phyloP scores from a whole-genome alignment of 345 rosid species.

The Melaleuca quinquenervia region DNA sequence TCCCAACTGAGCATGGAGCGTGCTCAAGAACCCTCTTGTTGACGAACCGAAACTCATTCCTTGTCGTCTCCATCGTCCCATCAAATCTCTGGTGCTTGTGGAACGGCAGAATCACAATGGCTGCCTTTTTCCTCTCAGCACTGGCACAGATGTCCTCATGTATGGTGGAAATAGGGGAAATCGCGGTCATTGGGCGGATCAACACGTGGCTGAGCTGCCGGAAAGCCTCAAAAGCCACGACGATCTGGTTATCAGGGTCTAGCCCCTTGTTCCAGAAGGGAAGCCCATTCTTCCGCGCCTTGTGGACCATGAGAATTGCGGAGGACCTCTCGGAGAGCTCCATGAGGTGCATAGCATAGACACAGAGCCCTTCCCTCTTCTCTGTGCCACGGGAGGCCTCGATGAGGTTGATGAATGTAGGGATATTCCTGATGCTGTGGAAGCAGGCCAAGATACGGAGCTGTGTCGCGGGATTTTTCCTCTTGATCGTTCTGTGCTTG shows the following conservation, averaged over 20 bases:
- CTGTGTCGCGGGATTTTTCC: conserved; percentile 26
- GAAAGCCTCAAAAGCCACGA: conserved; percentile 78
- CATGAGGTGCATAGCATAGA: conserved; percentile 89
- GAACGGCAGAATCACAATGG: conserved; percentile 65
- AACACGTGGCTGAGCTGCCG: conserved; percentile 46
- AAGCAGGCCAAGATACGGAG: conserved; percentile 54
- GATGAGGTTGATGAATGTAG: conserved; percentile 52
- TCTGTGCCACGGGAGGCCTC: conserved; percentile 79
- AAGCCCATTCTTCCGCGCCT: conserved; percentile 66
- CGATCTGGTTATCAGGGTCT: conserved; percentile 32
- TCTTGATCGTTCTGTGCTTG: conserved; percentile 36
- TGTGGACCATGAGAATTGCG: conserved; percentile 83
- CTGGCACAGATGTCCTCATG: conserved; percentile 58
- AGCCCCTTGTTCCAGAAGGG: conserved; percentile 80
- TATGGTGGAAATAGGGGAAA: conserved; percentile 51
- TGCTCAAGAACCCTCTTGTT: conserved; percentile 54
- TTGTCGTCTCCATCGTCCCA: conserved; percentile 48
- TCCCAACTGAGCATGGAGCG: conserved; percentile 71
- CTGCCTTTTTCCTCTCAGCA: conserved; percentile 51
- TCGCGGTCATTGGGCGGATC: conserved; percentile 80
- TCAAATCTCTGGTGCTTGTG: conserved; percentile 74
- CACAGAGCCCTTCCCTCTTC: conserved; percentile 54
- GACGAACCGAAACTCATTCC: conserved; percentile 38
- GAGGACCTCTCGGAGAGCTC: conserved; percentile 89
- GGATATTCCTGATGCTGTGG: conserved; percentile 39